phyloP scores from a whole-genome alignment of 2,329 filamentous ascomycete species.

The Fusarium ramigenum region DNA sequence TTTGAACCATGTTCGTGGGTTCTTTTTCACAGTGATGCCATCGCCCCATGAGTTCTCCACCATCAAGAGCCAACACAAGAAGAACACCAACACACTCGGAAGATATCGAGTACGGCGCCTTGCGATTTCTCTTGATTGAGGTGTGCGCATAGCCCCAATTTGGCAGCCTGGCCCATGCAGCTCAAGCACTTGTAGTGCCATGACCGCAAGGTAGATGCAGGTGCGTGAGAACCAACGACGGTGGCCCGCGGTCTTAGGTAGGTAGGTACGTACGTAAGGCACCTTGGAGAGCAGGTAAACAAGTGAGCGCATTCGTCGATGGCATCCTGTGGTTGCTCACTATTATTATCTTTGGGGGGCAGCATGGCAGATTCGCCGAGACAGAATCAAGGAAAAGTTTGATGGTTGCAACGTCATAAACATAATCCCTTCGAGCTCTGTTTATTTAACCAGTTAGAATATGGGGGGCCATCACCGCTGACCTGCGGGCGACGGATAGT shows the following conservation, averaged over 20 bases:
- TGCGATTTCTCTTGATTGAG: neutral
- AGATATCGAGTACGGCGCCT: conserved; percentile 3
- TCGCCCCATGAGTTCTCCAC: conserved; percentile 35
- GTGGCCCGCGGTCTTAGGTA: neutral
- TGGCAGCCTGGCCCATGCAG: conserved; percentile 23
- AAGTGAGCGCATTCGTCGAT: neutral
- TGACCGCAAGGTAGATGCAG: conserved; percentile 7
- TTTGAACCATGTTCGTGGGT: conserved; percentile 19
- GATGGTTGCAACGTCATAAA: neutral
- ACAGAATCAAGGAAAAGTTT: neutral
- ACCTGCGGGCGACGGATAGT: neutral
- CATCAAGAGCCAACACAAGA: conserved; percentile 27
- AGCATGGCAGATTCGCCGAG: conserved; percentile 2
- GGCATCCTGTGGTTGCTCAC: neutral
- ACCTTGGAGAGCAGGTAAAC: neutral
- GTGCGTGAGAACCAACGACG: conserved; percentile 4
- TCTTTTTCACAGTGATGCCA: conserved; percentile 19
- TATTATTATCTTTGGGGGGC: neutral
- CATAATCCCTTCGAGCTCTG: neutral
- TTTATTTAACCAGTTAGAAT: neutral
- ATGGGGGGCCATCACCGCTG: neutral
- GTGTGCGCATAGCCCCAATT: conserved; percentile 29
- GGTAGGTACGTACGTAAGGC: neutral
- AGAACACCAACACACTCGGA: conserved; percentile 35
- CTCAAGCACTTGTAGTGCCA: neutral